Evolutionary conservation across 805 yeast genomes (phyloP).

Genomic region (Zygoascus bituminiphila): DNA sequence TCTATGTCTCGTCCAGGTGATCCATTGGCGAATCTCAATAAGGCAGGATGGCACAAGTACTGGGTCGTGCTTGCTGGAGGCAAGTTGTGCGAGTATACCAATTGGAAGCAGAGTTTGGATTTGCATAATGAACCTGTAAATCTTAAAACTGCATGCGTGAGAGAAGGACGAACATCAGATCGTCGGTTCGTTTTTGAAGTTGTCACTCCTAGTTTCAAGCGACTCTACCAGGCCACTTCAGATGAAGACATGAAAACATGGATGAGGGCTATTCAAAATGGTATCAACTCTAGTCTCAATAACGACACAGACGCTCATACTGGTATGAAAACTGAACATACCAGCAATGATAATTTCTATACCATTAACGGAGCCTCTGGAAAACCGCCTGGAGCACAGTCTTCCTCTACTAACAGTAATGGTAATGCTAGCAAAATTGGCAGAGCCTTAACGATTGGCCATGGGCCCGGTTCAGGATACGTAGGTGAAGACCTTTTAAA

Average conservation of each 20-base stretch:
- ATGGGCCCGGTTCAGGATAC: not conserved
- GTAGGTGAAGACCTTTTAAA: conserved; percentile 9
- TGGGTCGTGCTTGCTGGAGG: conserved; percentile 76
- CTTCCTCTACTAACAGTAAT: conserved; percentile 1
- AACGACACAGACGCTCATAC: not conserved
- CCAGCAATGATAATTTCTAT: not conserved
- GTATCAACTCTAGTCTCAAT: conserved; percentile 28
- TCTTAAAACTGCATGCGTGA: conserved; percentile 55
- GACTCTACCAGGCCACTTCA: conserved; percentile 65
- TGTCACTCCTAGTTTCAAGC: conserved; percentile 60
- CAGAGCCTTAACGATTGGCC: not conserved
- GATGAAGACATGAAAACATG: conserved; percentile 62
- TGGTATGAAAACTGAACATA: not conserved
- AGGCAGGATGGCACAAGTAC: conserved; percentile 70
- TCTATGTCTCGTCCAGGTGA: conserved; percentile 35
- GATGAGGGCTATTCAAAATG: conserved; percentile 55
- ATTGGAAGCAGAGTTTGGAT: conserved; percentile 66
- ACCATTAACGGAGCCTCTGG: not conserved
- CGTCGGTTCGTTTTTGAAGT: conserved; percentile 63
- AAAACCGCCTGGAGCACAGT: not conserved
- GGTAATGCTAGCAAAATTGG: not conserved
- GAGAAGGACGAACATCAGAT: conserved; percentile 36
- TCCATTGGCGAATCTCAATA: conserved; percentile 27
- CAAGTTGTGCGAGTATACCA: conserved; percentile 58
- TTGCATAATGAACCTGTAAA: conserved; percentile 62